Evolutionary conservation across 257 asterid species (phyloP).

Genomic region (Solanum lycopersicoides): DNA sequence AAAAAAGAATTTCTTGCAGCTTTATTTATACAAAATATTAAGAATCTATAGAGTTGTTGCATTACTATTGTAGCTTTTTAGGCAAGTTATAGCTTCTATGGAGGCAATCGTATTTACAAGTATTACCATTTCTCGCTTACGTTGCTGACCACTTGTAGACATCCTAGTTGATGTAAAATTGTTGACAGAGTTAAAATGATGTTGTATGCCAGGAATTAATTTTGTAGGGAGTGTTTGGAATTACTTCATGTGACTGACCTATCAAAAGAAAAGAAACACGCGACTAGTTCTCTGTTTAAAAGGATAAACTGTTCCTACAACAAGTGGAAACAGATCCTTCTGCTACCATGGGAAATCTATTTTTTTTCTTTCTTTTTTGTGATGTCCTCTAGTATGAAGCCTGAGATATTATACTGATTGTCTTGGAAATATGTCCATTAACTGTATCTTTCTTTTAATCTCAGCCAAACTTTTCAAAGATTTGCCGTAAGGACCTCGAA

Average conservation of each 20-base stretch:
- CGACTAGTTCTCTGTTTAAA: background rate
- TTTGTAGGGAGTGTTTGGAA: background rate
- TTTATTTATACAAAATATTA: background rate
- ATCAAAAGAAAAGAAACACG: too few relatives aligned
- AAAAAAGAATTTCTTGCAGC: background rate
- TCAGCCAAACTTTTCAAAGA: slow-evolving; percentile 64
- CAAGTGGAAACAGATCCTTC: background rate
- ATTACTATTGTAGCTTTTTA: background rate
- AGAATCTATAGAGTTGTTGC: background rate
- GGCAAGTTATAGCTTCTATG: background rate
- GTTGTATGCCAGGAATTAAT: background rate
- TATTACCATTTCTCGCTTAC: background rate
- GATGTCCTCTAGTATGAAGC: background rate
- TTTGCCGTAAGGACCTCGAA: slow-evolving; percentile 79
- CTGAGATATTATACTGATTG: background rate
- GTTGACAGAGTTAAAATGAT: background rate
- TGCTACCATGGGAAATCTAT: background rate
- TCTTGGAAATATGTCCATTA: background rate
- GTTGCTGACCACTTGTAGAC: background rate
- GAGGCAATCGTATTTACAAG: background rate
- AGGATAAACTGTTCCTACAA: background rate
- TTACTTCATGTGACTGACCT: background rate
- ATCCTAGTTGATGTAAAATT: background rate
- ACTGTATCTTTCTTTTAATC: background rate
- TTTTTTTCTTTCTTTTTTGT: background rate